Conservation (phyloP, 768 basidiomycete genomes). For the Suillus brevipes region DNA sequence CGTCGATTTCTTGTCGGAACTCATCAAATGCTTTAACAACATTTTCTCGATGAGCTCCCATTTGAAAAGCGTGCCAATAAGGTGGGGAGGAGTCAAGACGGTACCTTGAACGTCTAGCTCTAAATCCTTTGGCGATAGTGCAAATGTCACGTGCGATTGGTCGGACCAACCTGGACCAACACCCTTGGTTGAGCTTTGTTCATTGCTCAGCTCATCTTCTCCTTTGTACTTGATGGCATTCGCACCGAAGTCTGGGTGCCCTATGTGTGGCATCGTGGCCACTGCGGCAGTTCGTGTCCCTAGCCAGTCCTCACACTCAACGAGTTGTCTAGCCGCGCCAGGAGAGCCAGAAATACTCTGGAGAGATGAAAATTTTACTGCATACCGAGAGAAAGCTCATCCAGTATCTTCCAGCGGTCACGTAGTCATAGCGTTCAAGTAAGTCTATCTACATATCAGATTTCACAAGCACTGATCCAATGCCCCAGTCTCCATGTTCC, state of each 20-base stretch:
- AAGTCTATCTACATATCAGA: constrained; percentile 30
- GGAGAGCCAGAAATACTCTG: constrained; percentile 64
- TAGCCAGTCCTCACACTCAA: constrained; percentile 45
- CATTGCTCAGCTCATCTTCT: constrained; percentile 7
- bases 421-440: constrained; percentile 77
- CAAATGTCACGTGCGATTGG: neutral
- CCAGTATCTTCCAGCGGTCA: constrained; percentile 76
- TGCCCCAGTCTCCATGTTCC: constrained; percentile 68
- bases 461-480: constrained; percentile 36
- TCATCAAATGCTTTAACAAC: constrained; percentile 43
- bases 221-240: constrained; percentile 44
- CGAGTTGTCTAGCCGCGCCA: constrained; percentile 46
- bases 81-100: neutral
- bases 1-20: constrained; percentile 76
- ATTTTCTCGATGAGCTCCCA: constrained; percentile 1
- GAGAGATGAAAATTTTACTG: constrained; percentile 77
- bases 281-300: constrained; percentile 46
- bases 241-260: constrained; percentile 66
- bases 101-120: neutral
- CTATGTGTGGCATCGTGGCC: constrained; percentile 73
- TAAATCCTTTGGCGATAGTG: neutral
- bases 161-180: too few species aligned
- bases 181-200: constrained; percentile 4
- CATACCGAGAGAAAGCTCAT: constrained; percentile 66
- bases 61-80: neutral